Percentiles rank a stretch among this genome's conserved stretches.
phyloP scores from a whole-genome alignment of 345 rosid genomes.

The Citrus australasica region DNA sequence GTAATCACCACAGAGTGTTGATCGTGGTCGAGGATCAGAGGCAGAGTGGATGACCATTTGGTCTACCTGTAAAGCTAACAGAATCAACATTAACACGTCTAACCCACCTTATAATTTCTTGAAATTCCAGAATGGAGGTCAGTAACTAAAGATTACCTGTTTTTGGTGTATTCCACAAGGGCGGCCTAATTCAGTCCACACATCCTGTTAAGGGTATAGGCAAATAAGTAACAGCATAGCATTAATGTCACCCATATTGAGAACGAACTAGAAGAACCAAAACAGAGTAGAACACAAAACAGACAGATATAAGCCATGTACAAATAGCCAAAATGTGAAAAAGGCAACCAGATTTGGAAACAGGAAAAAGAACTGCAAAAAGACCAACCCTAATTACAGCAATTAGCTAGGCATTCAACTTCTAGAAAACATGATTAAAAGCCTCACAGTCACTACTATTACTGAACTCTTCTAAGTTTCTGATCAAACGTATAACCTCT shows the following conservation, averaged over 20 bases:
- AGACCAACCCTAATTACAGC: not conserved
- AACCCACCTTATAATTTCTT: not conserved
- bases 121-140: not conserved
- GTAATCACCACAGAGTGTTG: constrained; percentile 90
- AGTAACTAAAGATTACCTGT: constrained; percentile 49
- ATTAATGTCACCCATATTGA: not conserved
- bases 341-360: not conserved
- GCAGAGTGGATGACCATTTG: constrained; percentile 99
- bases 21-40: constrained; percentile 75
- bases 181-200: constrained; percentile 96
- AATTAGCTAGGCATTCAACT: not conserved
- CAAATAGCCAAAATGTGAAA: not conserved
- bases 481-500: not conserved
- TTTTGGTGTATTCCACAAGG: constrained; percentile 98
- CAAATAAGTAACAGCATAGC: not conserved
- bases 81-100: constrained; percentile 14
- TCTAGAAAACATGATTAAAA: not conserved
- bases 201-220: constrained; percentile 53
- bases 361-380: not conserved
- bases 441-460: not conserved
- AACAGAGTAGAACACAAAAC: not conserved
- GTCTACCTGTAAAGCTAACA: constrained; percentile 59
- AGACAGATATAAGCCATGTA: not conserved
- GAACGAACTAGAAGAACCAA: not conserved
- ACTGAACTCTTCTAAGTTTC: not conserved